Evolutionary conservation across 192 early-diverging fungal species (phyloP).

Genomic region (Endogone sp.): DNA sequence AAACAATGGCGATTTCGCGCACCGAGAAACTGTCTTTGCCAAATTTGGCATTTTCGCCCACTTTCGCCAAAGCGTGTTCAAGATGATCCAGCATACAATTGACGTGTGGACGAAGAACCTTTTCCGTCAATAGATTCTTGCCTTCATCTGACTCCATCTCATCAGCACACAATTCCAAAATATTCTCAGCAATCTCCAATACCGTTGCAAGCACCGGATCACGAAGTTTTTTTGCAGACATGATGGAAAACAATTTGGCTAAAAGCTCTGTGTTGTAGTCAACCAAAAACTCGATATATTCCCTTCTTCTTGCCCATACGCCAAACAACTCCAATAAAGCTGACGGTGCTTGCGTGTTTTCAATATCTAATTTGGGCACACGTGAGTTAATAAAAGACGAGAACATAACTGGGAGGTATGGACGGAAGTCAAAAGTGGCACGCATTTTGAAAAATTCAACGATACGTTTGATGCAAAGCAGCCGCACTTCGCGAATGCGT

Average conservation of each 20-base stretch:
- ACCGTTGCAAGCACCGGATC: constrained; percentile 66
- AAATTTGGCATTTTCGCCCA: constrained; percentile 40
- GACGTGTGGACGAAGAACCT: constrained; percentile 51
- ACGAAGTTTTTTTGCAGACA: constrained; percentile 79
- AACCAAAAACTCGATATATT: constrained; percentile 65
- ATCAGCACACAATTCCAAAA: constrained; percentile 57
- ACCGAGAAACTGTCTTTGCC: constrained; percentile 50
- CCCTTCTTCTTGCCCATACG: constrained; percentile 66
- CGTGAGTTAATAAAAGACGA: constrained; percentile 63
- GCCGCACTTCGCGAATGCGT: constrained; percentile 58
- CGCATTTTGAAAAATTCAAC: constrained; percentile 75
- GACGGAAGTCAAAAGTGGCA: constrained; percentile 67
- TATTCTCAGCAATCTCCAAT: constrained; percentile 67
- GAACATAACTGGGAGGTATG: constrained; percentile 77
- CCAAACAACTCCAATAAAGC: constrained; percentile 72
- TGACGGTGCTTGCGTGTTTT: constrained; percentile 88
- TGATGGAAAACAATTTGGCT: constrained; percentile 62
- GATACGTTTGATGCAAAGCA: constrained; percentile 69
- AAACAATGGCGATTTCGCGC: constrained; percentile 78
- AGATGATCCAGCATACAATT: constrained; percentile 56
- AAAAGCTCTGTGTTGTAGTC: constrained; percentile 62
- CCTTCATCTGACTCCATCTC: constrained; percentile 37
- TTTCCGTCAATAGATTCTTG: constrained; percentile 32
- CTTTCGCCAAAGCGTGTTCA: constrained; percentile 41
- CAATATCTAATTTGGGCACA: constrained; percentile 63